These are phyloP conservation scores for Exserohilum rostratum DNA, from an alignment of 2,329 filamentous ascomycete species.

Conservation along the genomic window DNA sequence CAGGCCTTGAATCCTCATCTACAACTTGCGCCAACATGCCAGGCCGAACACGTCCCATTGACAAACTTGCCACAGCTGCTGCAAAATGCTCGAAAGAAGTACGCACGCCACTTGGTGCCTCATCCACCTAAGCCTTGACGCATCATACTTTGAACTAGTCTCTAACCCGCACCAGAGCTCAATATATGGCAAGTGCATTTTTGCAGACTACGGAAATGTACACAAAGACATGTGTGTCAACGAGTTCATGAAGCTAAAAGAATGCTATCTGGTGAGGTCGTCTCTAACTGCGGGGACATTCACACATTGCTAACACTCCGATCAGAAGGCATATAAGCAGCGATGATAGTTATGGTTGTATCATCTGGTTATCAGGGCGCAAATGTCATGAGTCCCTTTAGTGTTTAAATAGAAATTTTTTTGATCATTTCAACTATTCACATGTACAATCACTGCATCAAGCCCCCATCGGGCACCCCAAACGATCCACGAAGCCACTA, in stretches of 20 bases:
- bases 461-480: not conserved
- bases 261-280: constrained; percentile 78
- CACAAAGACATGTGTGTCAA: constrained; percentile 87
- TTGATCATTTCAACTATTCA: constrained; percentile 23
- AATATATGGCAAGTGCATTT: constrained; percentile 88
- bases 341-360: constrained; percentile 19
- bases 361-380: not conserved
- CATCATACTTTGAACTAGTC: not conserved
- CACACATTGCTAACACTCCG: not conserved
- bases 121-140: not conserved
- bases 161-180: constrained; percentile 64
- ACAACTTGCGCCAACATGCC: constrained; percentile 30
- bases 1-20: not conserved
- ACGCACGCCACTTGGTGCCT: constrained; percentile 22
- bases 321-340: constrained; percentile 40
- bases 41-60: constrained; percentile 64
- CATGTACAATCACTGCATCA: not conserved
- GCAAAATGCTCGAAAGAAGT: constrained; percentile 72
- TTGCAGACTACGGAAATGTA: constrained; percentile 86
- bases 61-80: constrained; percentile 70
- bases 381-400: not conserved
- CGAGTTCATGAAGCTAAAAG: constrained; percentile 84
- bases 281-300: not conserved
- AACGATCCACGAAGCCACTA: not conserved
- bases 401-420: not conserved